phyloP scores from a whole-genome alignment of 1,284 basidiomycete genomes.

The Sparassis latifolia region DNA sequence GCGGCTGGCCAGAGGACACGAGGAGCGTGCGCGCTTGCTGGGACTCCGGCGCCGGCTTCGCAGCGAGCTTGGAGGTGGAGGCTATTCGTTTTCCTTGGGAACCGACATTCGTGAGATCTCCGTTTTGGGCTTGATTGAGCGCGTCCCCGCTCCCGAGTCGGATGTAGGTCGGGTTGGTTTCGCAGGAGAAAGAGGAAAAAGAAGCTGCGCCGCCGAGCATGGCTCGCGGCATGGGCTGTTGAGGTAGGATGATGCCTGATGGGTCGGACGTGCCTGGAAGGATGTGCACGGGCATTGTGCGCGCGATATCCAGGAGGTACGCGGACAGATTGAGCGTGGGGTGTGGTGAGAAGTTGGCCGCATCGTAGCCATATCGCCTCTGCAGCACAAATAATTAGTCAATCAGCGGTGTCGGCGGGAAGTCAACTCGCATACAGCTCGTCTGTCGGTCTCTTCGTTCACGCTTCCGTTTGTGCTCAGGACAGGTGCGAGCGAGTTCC shows the following conservation, averaged over 20 bases:
- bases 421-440: conserved; percentile 40
- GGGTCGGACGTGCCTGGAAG: conserved; percentile 87
- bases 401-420: not conserved
- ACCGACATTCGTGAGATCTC: not conserved
- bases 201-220: conserved; percentile 78
- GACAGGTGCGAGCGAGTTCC: conserved; percentile 71
- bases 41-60: conserved; percentile 14
- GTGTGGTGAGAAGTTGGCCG: conserved; percentile 62
- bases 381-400: conserved; percentile 18
- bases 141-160: conserved; percentile 33
- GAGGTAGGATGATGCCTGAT: conserved; percentile 83
- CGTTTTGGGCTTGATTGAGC: conserved; percentile 16
- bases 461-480: conserved; percentile 10
- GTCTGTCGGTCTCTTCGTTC: conserved; percentile 49
- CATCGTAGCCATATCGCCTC: conserved; percentile 56
- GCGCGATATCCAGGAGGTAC: conserved; percentile 68
- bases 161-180: conserved; percentile 91
- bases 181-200: conserved; percentile 64
- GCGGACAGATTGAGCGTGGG: conserved; percentile 69
- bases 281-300: conserved; percentile 73
- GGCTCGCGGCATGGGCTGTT: conserved; percentile 87
- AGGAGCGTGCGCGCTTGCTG: conserved; percentile 53
- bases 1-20: conserved; percentile 84
- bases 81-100: conserved; percentile 11
- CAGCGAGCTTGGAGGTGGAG: conserved; percentile 11